A percentile compares a stretch with the other conserved stretches of the same genome.
These are phyloP conservation scores for Blastobotrys apis DNA, from an alignment of 1,139 yeast species.

Conservation along the genomic window DNA sequence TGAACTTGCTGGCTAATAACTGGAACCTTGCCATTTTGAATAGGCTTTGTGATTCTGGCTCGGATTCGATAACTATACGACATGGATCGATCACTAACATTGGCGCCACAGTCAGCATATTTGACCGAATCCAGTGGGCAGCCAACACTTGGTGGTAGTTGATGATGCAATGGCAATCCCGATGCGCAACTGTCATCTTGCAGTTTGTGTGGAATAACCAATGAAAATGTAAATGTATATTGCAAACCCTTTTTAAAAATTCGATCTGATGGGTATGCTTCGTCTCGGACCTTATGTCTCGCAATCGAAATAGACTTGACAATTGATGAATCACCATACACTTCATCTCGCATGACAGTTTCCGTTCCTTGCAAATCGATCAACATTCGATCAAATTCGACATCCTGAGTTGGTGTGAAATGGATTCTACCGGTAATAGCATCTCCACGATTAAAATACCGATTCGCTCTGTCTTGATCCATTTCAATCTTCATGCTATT, in stretches of 20 bases:
- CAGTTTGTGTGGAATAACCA: conserved; percentile 20
- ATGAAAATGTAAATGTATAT: conserved; percentile 21
- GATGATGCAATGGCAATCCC: conserved; percentile 14
- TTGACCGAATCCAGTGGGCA: neutral
- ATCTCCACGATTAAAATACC: conserved; percentile 13
- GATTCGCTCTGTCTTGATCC: conserved; percentile 6
- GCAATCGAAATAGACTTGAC: conserved; percentile 15
- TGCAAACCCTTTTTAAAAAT: conserved; percentile 18
- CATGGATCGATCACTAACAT: conserved; percentile 17
- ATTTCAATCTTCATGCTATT: conserved; percentile 4
- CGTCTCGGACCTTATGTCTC: conserved; percentile 17
- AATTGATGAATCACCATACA: conserved; percentile 5
- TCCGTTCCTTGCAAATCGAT: conserved; percentile 13
- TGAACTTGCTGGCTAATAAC: conserved; percentile 7
- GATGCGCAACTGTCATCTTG: conserved; percentile 7
- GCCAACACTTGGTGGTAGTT: conserved; percentile 17
- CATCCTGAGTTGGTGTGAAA: conserved; percentile 8
- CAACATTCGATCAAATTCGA: conserved; percentile 12
- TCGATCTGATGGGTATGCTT: conserved; percentile 19
- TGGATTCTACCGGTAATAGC: conserved; percentile 14
- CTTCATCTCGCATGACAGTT: conserved; percentile 7
- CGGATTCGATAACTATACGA: conserved; percentile 19
- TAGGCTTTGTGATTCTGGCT: conserved; percentile 19
- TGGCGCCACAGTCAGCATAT: neutral
- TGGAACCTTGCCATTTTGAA: conserved; percentile 4